Conservation (phyloP, 208 protist species). For the Spongospora subterranea region DNA sequence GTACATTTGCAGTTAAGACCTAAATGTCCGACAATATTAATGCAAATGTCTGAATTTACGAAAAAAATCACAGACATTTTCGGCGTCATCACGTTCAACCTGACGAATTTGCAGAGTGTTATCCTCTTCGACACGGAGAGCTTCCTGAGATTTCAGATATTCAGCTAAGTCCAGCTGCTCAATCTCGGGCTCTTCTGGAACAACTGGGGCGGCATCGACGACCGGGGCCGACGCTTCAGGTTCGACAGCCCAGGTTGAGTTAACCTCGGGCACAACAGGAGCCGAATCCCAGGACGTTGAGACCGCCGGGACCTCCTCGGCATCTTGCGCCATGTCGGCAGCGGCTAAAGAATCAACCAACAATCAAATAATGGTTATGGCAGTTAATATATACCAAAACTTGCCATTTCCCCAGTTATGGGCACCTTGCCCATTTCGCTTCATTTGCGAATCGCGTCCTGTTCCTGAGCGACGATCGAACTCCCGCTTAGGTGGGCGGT, state of each 20-base stretch:
- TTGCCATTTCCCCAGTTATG: slow-evolving; percentile 27
- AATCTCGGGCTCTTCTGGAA: not conserved
- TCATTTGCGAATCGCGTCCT: slow-evolving; percentile 21
- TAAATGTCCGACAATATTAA: not conserved
- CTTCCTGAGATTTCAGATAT: not conserved
- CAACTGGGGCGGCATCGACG: not conserved
- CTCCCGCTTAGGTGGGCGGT: slow-evolving; percentile 44
- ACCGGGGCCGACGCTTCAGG: not conserved
- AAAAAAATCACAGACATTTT: not conserved
- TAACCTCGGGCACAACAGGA: not conserved
- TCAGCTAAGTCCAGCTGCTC: not conserved
- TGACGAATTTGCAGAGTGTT: not conserved
- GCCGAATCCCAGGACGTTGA: not conserved
- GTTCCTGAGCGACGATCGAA: slow-evolving; percentile 36
- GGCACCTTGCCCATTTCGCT: slow-evolving; percentile 16
- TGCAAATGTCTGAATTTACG: not conserved
- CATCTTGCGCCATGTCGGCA: not conserved
- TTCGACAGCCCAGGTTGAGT: not conserved
- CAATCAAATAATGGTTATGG: not conserved
- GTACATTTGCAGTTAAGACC: not conserved
- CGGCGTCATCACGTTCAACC: slow-evolving; percentile 24
- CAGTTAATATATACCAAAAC: no score
- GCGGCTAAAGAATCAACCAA: not conserved
- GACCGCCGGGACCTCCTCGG: not conserved
- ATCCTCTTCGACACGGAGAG: slow-evolving; percentile 40